Percentiles rank a stretch among this genome's conserved stretches.
phyloP scores from a whole-genome alignment of 2,329 filamentous ascomycete genomes.

The Aspergillus sp. region DNA sequence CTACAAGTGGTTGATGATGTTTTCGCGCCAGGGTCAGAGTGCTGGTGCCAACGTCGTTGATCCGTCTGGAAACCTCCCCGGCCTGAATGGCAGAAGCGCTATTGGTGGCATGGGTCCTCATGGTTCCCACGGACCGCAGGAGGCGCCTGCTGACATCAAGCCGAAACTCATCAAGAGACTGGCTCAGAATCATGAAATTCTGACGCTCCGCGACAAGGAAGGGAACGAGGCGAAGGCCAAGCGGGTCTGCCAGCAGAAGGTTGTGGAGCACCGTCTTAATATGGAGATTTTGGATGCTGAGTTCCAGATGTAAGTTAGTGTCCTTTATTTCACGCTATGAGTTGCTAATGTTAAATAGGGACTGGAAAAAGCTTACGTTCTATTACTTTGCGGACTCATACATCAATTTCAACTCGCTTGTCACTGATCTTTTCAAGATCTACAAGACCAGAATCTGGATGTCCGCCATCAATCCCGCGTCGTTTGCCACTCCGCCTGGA shows the following conservation, averaged over 20 bases:
- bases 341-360: conserved; percentile 50
- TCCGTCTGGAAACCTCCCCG: conserved; percentile 53
- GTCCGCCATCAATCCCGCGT: conserved; percentile 97
- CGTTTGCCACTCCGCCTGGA: conserved; percentile 69
- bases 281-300: conserved; percentile 99
- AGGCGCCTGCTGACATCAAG: conserved; percentile 70
- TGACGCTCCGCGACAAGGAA: conserved; percentile 86
- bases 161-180: conserved; percentile 96
- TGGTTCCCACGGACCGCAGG: conserved; percentile 65
- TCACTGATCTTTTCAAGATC: conserved; percentile 96
- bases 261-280: conserved; percentile 84
- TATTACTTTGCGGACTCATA: conserved; percentile 98
- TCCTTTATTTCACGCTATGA: not conserved
- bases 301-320: conserved; percentile 79
- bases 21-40: conserved; percentile 65
- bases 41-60: conserved; percentile 36
- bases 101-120: conserved; percentile 73
- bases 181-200: conserved; percentile 84
- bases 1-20: conserved; percentile 99
- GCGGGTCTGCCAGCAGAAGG: conserved; percentile 92
- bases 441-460: conserved; percentile 99
- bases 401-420: conserved; percentile 97
- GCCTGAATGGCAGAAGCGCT: conserved; percentile 60
- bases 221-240: conserved; percentile 97
- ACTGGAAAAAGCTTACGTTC: conserved; percentile 98